These are phyloP conservation scores for Plasmodium gallinaceum DNA, from an alignment of 169 alveolate genomes.

Conservation along the genomic window DNA sequence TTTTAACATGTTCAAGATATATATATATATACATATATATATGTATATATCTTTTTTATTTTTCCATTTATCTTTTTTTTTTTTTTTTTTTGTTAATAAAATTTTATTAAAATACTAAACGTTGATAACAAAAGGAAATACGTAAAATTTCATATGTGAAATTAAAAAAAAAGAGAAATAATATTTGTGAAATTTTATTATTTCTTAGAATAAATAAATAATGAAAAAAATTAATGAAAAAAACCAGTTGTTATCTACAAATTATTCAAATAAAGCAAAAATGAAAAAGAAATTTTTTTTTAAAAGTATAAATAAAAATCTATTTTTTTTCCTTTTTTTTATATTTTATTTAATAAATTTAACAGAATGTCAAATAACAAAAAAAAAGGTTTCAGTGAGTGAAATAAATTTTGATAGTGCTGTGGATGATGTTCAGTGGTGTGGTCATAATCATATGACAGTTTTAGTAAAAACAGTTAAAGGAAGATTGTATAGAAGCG, in stretches of 20 bases:
- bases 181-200: neutral
- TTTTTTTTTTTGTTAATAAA: too few species aligned
- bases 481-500: slow-evolving; percentile 88
- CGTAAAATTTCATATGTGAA: neutral
- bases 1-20: neutral
- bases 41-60: slow-evolving; percentile 9
- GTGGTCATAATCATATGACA: slow-evolving; percentile 86
- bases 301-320: slow-evolving; percentile 36
- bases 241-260: neutral
- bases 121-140: too few species aligned
- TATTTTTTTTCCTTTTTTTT: slow-evolving; percentile 13
- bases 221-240: slow-evolving; percentile 53
- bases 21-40: slow-evolving; percentile 13
- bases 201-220: slow-evolving; percentile 4
- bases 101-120: neutral
- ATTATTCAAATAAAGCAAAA: slow-evolving; percentile 28
- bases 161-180: neutral
- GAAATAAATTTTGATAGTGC: slow-evolving; percentile 90
- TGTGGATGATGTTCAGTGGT: slow-evolving; percentile 90
- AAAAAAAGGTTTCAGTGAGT: slow-evolving; percentile 90
- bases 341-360: slow-evolving; percentile 24
- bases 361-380: slow-evolving; percentile 74
- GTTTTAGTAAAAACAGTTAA: slow-evolving; percentile 88
- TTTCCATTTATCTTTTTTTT: too few species aligned
- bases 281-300: slow-evolving; percentile 9